Conservation (phyloP, 495 filamentous ascomycete species). For the Cladorrhinum samala region DNA sequence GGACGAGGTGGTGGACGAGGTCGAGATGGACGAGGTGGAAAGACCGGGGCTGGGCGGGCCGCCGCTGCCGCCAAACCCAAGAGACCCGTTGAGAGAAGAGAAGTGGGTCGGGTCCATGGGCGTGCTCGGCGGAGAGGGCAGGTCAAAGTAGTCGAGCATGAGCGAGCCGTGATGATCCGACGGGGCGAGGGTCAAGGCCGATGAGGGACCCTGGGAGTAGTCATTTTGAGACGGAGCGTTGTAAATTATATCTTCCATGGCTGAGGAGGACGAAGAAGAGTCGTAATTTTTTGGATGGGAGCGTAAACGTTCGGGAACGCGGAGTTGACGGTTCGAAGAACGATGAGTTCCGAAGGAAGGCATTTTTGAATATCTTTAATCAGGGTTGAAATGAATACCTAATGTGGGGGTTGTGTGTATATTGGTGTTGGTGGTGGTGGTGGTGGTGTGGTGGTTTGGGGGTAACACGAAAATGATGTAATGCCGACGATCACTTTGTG, state of each 20-base stretch:
- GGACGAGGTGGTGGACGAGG: neutral
- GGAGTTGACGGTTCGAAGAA: no score
- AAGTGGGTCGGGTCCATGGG: constrained; percentile 3
- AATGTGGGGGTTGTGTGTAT: neutral
- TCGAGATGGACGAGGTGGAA: neutral
- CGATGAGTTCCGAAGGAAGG: constrained; percentile 8
- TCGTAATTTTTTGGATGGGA: neutral
- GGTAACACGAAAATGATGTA: neutral
- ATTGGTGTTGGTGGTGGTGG: neutral
- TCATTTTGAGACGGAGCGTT: neutral
- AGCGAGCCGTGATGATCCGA: constrained; percentile 16
- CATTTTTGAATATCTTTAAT: neutral
- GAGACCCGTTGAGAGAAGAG: constrained; percentile 5
- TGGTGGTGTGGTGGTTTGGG: neutral
- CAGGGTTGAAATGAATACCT: neutral
- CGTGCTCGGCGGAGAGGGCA: constrained; percentile 16
- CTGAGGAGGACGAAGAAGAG: neutral
- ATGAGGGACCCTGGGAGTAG: constrained; percentile 2
- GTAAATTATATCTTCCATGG: constrained; percentile 5
- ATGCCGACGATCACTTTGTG: neutral
- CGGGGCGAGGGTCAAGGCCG: constrained; percentile 13
- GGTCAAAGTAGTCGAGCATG: constrained; percentile 20
- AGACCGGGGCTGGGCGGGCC: neutral
- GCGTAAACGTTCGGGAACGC: constrained; percentile 2
- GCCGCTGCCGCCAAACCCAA: no score